Evolutionary conservation across 139 green algal genomes (phyloP), one percentile per base, ranked within the genome.

Genomic region (Zygnema cylindricum): DNA sequence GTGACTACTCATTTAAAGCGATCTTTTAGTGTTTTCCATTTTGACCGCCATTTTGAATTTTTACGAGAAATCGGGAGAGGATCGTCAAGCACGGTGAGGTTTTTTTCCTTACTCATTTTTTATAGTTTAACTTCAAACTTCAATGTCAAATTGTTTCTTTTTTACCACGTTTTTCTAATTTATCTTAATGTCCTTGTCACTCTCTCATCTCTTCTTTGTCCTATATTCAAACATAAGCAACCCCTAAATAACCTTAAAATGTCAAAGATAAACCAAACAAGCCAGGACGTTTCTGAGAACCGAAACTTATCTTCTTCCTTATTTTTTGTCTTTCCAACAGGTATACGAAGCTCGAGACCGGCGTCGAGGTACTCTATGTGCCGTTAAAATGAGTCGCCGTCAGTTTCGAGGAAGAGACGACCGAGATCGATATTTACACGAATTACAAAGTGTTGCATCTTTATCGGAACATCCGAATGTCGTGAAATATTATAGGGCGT

Each of bases 21-120:
- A 7, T 93, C 91, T 33, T 89, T 92, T 11, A 93, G 78, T 30
- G 76, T 93, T n/a, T 86, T 94, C 33, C 77, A 95, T 23, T 97
- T 97, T 84, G 84, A 92, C n/a, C 95, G 94, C 11, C 95, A 97
- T 85, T 97, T 97, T 88, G 86, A 94, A n/a, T 97, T 94, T 41
- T 54, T 94, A 41, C 76, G 78, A 3, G 42, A 95, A 38, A 92
- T 97, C 38, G 95, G 95, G 7, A 75, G 88, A 21, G 95, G 94
- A 1, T 69, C 81, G 21, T 91, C 86, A 55, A 90, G 82, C 86
- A 90, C 75, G 42, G 84, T 89, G 16, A 43, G n/a, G n/a, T n/a
- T n/a, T n/a, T n/a, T n/a, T n/a, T n/a, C n/a, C n/a, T n/a, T n/a
- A n/a, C n/a, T n/a, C n/a, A n/a, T n/a, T n/a, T n/a, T n/a, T n/a